Evolutionary conservation across 495 filamentous ascomycete genomes (phyloP), one percentile per base, ranked within the genome.

Genomic region (Lepraria neglecta): DNA sequence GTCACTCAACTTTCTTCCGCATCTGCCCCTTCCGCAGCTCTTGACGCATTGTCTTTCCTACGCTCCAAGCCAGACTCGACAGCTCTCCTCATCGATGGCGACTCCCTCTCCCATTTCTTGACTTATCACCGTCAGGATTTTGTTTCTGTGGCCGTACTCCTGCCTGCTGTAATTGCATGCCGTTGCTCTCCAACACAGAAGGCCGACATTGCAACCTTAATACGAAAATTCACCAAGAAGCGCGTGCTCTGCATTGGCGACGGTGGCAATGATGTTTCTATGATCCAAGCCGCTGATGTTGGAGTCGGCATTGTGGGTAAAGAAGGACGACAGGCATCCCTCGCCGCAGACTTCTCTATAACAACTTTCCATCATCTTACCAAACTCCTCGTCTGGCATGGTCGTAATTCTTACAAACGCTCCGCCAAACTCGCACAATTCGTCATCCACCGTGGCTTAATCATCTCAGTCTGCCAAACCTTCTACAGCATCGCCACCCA

Each of bases 201-300:
- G 71, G 95, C 95, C 33, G 92, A 97, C 65, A 78, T 97, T 44
- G 94, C 95, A 33, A 82, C 81, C 61, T 79, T 99, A 44, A 99
- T 99, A 73, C 91, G 92, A 56, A 82, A 89, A 45, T 83, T 90
- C 75, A 99, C 95, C 11, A 87, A 87, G 71, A 97, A 97, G 70
- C 87, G 95, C 38, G 87, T 96, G 31, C 95, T 90, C 72, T 96
- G 92, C 69, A 97, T 99, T 66, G 94, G 94, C 47, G 94, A 99
- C 66, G 94, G 94, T 45, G 94, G 94, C 56, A 99, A 99, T 75
- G 95, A 99, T 72, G 95, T 99, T 33, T 91, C 87, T 56, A 99
- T 99, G 95, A 99, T 99, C 66, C 92, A 96, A 75, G 92, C 94
- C 6, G 95, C 95, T 1, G 95, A 97, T 67, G 91, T 99, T 1